Conservation (phyloP, 2,329 filamentous ascomycete genomes). For the Helotiales sp. region DNA sequence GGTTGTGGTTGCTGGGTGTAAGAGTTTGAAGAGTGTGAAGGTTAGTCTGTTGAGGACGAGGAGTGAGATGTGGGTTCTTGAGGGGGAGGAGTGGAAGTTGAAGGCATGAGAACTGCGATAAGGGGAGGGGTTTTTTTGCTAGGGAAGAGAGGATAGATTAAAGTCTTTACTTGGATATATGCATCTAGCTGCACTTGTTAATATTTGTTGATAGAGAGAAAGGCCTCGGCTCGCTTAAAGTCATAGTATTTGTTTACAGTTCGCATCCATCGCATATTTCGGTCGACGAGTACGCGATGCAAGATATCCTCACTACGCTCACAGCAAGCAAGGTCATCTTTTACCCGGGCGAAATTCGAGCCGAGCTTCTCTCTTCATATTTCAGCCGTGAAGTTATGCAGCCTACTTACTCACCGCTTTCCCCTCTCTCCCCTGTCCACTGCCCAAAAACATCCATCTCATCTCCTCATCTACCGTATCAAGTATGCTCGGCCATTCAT, state of each 20-base stretch:
- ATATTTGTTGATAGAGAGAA: not conserved
- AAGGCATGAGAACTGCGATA: not conserved
- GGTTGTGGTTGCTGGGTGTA: constrained; percentile 18
- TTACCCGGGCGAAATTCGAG: too few species aligned
- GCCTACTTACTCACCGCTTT: too few species aligned
- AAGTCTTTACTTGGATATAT: not conserved
- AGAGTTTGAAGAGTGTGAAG: constrained; percentile 32
- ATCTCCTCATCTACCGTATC: too few species aligned
- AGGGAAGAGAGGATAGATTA: not conserved
- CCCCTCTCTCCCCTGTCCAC: too few species aligned
- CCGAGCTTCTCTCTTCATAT: too few species aligned
- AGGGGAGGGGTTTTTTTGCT: not conserved
- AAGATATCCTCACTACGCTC: not conserved
- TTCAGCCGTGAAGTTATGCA: too few species aligned
- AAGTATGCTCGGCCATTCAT: too few species aligned
- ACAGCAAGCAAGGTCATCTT: too few species aligned
- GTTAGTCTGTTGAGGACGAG: constrained; percentile 36
- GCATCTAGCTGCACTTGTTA: not conserved
- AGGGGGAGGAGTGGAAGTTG: constrained; percentile 24
- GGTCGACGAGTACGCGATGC: too few species aligned
- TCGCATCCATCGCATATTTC: too few species aligned
- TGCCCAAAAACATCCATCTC: too few species aligned
- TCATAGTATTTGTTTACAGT: not conserved
- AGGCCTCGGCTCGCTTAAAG: not conserved
- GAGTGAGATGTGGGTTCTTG: constrained; percentile 29